Base-by-base conservation (phyloP, 192 early-diverging fungal genomes). In the Funneliformis geosporum region DNA sequence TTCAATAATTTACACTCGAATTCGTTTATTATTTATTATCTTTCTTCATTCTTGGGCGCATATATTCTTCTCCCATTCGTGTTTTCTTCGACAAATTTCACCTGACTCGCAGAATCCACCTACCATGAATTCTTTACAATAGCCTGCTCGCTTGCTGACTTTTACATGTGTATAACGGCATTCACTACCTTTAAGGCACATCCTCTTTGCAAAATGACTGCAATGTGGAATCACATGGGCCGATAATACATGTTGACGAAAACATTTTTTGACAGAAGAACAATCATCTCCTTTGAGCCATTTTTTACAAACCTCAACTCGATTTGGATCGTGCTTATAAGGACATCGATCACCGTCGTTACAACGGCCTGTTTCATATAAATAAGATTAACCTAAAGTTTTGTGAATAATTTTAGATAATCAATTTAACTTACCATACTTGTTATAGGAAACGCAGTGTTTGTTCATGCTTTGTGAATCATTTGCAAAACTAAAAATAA, bases 101-200 rank as follows among this genome's bases (percentile, higher is more conserved):
- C 73, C 73, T 75, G 6, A 12, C 21, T 47, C 46, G 25, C 73
- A 75, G 38, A 44, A 75, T 9, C 73, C 73, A 10, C 42, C 68
- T 60, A 28, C 50, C 16, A 59, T 28, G 60, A 75, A 75, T 42
- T 33, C 25, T 59, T 59, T 39, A 27, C 73, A 75, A 21, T 50
- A 25, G 27, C 16, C 10, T 14, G 73, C 73, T 38, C 43, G 25
- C 28, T 59, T 75, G 25, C 39, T 44, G 11, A 75, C 73, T 11
- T 75, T 42, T 18, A 75, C 73, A 23, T 75, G 73, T 21, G 73
- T 75, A 59, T 75, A 75, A 27, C 50, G 73, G 28, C 73, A 75
- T 40, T 40, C 68, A 47, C 47, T 39, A 28, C 39, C 66, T 38
- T 60, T 50, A 33, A 33, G 25, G 42, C 73, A 75, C 43, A 59